Conservation (phyloP, 305 asterid species). For the Rubia tinctorum region DNA sequence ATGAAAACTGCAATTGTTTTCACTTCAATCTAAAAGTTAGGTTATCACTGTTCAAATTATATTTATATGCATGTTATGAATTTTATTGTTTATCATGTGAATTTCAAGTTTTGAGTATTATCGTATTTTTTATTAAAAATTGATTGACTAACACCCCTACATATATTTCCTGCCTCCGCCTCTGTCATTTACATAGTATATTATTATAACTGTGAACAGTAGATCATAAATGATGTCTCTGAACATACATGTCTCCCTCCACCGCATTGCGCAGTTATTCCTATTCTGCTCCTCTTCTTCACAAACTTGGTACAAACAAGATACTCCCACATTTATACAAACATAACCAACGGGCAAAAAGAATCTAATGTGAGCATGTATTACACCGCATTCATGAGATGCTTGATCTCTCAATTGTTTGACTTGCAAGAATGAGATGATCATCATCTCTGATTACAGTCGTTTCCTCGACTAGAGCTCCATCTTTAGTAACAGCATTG, state of each 20-base stretch:
- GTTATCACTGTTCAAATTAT: no score
- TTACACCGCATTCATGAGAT: background rate
- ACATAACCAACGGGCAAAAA: background rate
- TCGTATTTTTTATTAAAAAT: no score
- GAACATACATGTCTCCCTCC: background rate
- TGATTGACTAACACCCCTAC: no score
- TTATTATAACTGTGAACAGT: no score
- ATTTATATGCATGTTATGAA: no score
- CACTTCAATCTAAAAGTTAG: no score
- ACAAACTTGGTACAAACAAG: background rate
- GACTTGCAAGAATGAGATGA: conserved; percentile 47
- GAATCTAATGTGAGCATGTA: background rate
- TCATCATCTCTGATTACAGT: conserved; percentile 73
- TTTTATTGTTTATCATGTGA: no score
- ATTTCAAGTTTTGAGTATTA: no score
- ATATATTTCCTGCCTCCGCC: no score
- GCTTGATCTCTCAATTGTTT: conserved; percentile 9
- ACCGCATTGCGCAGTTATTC: background rate
- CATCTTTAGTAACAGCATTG: conserved; percentile 50
- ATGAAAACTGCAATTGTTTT: no score
- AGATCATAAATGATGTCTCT: no score
- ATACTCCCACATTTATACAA: background rate
- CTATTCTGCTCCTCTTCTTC: background rate
- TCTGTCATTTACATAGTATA: no score
- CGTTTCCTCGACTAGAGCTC: conserved; percentile 61